Evolutionary conservation across 2,329 filamentous ascomycete genomes (phyloP), one percentile per base, ranked within the genome.

Genomic region (Sporothrix pseudoabietina): DNA sequence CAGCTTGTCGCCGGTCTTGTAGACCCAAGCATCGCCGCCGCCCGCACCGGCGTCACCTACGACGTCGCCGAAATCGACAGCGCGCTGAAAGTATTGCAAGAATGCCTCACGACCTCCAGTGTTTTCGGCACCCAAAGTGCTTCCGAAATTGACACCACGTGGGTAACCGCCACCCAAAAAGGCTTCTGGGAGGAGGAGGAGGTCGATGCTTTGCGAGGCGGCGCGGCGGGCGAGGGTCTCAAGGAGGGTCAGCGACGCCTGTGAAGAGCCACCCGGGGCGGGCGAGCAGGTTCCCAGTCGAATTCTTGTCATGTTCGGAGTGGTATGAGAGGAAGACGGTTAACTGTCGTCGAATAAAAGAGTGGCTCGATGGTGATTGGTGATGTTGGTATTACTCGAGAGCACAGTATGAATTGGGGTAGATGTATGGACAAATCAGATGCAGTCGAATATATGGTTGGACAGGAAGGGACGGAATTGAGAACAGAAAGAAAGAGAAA

Each of bases 101-200:
- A 91, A 98, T 78, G 97, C 93, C 35, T 97, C 93, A 22, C 94
- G 88, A 4, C 94, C 94, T 68, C 86, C 84, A 2, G 87, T 84
- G 0, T 87, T 86, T 52, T 94, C 90, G 19, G 86, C 85, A 4
- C 94, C 94, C 6, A 97, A 86, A 1, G 88, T 86, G 65, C 89
- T 90, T 4, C 94, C 94, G 78, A 97, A 97, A 69, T 85, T 84
- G 75, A 90, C 91, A 22, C 91, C 94, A 12, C 94, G 91, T 22
- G 95, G 95, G 80, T 98, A 98, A 1, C 94, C 95, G 66, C 75
- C 68, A 65, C 95, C 95, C 1, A 98, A 87, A 79, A 94, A 97
- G 30, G 94, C 94, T 84, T 98, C 94, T 0, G 95, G 95, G 75
- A 98, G 94, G 71, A 98, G 89, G 39, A 98, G 86, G 69, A 98